These are phyloP conservation scores for Podospora tetraspora DNA, from an alignment of 495 filamentous ascomycete species.

Conservation along the genomic window DNA sequence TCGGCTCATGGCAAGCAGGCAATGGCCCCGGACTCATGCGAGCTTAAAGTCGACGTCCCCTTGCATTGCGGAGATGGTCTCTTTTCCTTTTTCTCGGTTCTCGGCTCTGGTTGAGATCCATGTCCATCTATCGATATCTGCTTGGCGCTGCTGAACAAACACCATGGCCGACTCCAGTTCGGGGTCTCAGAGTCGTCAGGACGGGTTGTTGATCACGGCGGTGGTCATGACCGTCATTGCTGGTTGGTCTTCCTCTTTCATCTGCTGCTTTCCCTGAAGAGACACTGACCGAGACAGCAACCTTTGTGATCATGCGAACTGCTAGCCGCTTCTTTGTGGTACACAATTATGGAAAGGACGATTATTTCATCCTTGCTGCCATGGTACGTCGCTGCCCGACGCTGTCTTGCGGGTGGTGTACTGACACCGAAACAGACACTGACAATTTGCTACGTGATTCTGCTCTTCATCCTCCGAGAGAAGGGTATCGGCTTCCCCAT, in stretches of 20 bases:
- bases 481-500: conserved; percentile 33
- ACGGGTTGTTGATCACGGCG: conserved; percentile 15
- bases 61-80: background rate
- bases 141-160: background rate
- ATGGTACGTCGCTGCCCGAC: conserved; percentile 10
- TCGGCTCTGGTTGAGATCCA: background rate
- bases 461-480: conserved; percentile 25
- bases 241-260: background rate
- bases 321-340: conserved; percentile 28
- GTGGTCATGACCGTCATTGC: conserved; percentile 17
- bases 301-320: conserved; percentile 24
- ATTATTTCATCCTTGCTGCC: conserved; percentile 32
- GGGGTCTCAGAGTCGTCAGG: conserved; percentile 5
- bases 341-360: conserved; percentile 29
- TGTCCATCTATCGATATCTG: background rate
- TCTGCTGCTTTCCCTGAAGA: background rate
- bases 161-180: background rate
- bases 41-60: background rate
- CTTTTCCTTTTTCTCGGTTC: background rate
- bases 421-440: conserved; percentile 23
- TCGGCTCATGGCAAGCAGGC: background rate
- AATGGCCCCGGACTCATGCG: background rate
- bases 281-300: conserved; percentile 17
- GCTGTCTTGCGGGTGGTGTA: background rate
- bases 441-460: conserved; percentile 31